Base-by-base conservation (phyloP, 2,329 filamentous ascomycete species). In the Trichoderma atrobrunneum region DNA sequence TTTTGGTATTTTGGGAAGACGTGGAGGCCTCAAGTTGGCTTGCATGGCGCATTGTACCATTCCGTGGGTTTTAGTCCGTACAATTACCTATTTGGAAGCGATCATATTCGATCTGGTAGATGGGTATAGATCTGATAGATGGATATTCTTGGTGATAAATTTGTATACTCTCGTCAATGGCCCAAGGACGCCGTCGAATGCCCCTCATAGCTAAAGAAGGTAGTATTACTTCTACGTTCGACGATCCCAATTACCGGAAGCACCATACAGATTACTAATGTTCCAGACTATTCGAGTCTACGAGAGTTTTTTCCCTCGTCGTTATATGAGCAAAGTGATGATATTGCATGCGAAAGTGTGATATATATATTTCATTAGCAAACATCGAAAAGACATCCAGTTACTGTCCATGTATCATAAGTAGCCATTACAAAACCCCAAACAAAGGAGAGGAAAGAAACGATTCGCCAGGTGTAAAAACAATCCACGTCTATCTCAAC, bases 401-500 rank as follows among this genome's bases (percentile, higher is more conserved):
- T 60, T 60, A 6, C 18, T 34, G 28, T 65, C 18, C 30, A 24
- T 34, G 28, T 34, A 65, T 34, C 62, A 12, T 54, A 5, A 39
- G 48, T 51, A 57, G 2, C 32, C 64, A 54, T 28, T 48, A n/a
- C 34, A 16, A 24, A 26, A 21, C 24, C n/a, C 63, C 43, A 56
- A n/a, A 54, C 5, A 21, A 32, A 56, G 21, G 16, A 28, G 3
- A 36, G 10, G 7, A 24, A 21, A n/a, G 7, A 26, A 36, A 21
- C 36, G 2, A 57, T 3, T 12, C 10, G 39, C n/a, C 48, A 36
- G 5, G 1, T 18, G 7, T 12, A 14, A 30, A 21, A 43, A 28
- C 18, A 30, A 16, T 5, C 10, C 18, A 7, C 36, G 60, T 28
- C 70, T 76, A 80, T 72, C 78, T 79, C 72, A 84, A 71, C 7